A percentile compares a stretch with the other conserved stretches of the same genome.
Conservation (phyloP, 768 basidiomycete genomes). For the Termitomyces titanicus region DNA sequence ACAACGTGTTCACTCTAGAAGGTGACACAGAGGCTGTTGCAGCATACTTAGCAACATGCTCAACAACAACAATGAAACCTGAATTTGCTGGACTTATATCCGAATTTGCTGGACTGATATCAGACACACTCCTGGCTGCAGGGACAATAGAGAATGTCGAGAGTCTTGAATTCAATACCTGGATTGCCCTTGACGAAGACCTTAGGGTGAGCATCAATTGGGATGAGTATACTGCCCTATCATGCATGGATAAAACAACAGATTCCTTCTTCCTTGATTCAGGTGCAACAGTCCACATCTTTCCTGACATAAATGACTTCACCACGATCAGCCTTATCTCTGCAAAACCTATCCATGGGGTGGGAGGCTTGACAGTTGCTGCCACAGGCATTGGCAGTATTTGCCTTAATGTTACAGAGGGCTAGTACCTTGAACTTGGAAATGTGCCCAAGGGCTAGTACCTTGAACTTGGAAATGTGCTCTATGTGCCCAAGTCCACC, state of each 20-base stretch:
- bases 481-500: background rate
- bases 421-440: background rate
- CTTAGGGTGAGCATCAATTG: background rate
- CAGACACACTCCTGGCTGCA: background rate
- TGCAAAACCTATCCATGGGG: background rate
- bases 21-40: background rate
- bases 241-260: background rate
- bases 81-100: no score
- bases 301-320: background rate
- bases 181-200: background rate
- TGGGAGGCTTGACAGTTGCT: background rate
- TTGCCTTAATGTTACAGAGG: background rate
- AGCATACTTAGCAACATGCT: background rate
- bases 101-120: background rate
- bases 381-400: background rate
- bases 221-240: background rate
- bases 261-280: background rate
- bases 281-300: background rate
- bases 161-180: background rate
- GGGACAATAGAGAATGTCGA: background rate
- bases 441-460: no score
- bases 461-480: no score
- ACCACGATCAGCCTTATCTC: background rate
- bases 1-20: background rate
- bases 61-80: background rate